Conservation (phyloP, 352 stramenopile species). For the Phytophthora litchii region DNA sequence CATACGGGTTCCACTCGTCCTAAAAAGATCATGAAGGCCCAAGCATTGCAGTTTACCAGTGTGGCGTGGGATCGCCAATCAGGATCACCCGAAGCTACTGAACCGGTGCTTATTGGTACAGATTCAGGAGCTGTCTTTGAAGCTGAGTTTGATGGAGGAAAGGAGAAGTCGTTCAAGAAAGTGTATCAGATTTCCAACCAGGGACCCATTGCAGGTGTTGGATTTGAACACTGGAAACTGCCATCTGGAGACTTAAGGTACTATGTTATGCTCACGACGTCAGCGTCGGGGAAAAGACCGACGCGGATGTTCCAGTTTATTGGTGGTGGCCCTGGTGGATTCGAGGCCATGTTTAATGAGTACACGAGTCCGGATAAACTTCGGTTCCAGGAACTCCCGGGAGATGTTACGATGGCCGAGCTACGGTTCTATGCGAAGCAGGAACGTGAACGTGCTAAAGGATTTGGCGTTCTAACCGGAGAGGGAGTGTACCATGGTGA, state of each 20-base stretch:
- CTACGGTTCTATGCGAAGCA: constrained; percentile 82
- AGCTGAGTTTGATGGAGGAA: constrained; percentile 83
- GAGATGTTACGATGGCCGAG: constrained; percentile 82
- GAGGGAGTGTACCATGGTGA: constrained; percentile 92
- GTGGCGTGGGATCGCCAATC: constrained; percentile 87
- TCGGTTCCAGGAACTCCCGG: constrained; percentile 91
- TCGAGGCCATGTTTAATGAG: constrained; percentile 86
- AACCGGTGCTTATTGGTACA: constrained; percentile 82
- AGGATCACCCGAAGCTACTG: constrained; percentile 56
- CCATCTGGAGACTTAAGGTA: constrained; percentile 60
- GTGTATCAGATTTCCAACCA: constrained; percentile 92
- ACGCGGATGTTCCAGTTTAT: constrained; percentile 94
- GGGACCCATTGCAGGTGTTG: constrained; percentile 76
- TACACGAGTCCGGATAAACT: constrained; percentile 85
- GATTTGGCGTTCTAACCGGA: constrained; percentile 91
- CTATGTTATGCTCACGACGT: constrained; percentile 88
- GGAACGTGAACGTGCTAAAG: constrained; percentile 80
- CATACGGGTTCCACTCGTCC: constrained; percentile 74
- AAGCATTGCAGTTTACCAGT: constrained; percentile 74
- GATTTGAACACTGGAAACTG: constrained; percentile 82
- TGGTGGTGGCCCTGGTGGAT: constrained; percentile 57
- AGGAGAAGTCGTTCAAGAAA: constrained; percentile 87
- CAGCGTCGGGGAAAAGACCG: constrained; percentile 81
- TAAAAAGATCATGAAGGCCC: constrained; percentile 89
- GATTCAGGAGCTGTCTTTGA: constrained; percentile 82